Evolutionary conservation across 2,329 filamentous ascomycete genomes (phyloP).

Genomic region (Fusarium tupiense): DNA sequence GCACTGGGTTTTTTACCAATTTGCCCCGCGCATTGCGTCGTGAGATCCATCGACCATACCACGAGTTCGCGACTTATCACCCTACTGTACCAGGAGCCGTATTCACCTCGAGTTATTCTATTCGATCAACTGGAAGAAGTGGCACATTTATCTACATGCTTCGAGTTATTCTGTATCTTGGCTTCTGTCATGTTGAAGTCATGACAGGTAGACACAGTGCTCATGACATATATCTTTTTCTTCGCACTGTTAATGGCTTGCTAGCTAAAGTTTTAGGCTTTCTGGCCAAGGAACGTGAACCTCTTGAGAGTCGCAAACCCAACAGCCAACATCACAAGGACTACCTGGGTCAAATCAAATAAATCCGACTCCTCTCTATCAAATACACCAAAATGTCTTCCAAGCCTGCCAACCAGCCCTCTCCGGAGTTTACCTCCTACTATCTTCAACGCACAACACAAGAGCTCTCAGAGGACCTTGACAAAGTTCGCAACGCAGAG

Average conservation of each 20-base stretch:
- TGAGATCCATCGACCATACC: not conserved
- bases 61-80: not conserved
- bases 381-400: conserved; percentile 22
- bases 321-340: not conserved
- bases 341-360: not conserved
- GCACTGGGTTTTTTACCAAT: not conserved
- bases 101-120: not conserved
- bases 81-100: not conserved
- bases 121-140: not conserved
- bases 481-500: conserved; percentile 72
- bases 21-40: not conserved
- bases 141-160: not conserved
- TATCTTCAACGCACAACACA: conserved; percentile 75
- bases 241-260: not conserved
- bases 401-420: conserved; percentile 23
- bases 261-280: conserved; percentile 1
- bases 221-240: accelerated
- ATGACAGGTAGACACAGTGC: not conserved
- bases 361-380: not conserved
- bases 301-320: not conserved
- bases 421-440: conserved; percentile 66
- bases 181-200: not conserved
- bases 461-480: conserved; percentile 79
- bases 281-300: not conserved
- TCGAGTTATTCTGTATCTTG: not conserved